A percentile compares a stretch with the other conserved stretches of the same genome.
These are phyloP conservation scores for Schizophyllum amplum DNA, from an alignment of 1,284 basidiomycete species.

Conservation along the genomic window DNA sequence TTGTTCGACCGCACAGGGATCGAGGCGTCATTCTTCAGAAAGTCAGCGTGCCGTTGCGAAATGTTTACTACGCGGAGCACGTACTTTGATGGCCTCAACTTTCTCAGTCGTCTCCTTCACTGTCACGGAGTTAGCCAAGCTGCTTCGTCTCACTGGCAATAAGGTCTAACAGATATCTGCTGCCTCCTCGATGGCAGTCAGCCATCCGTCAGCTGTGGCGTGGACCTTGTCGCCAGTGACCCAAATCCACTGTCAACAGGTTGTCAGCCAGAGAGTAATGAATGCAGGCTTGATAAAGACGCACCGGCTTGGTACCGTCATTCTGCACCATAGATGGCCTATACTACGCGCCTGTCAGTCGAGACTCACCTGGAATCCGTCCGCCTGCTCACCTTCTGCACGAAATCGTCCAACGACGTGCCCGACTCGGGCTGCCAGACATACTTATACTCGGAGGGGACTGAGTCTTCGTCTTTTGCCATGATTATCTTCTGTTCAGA, in stretches of 20 bases:
- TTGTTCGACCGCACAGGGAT: slow-evolving; percentile 62
- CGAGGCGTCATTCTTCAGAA: slow-evolving; percentile 47
- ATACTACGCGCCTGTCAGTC: slow-evolving; percentile 31
- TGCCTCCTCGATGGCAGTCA: slow-evolving; percentile 40
- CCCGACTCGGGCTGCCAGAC: slow-evolving; percentile 33
- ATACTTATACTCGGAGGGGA: slow-evolving; percentile 31
- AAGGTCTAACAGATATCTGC: slow-evolving; percentile 28
- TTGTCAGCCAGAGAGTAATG: background rate
- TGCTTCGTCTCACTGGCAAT: background rate
- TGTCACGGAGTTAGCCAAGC: slow-evolving; percentile 18
- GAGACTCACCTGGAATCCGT: background rate
- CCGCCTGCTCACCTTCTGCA: slow-evolving; percentile 30
- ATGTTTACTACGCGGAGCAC: slow-evolving; percentile 3
- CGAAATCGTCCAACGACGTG: slow-evolving; percentile 34
- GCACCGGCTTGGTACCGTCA: slow-evolving; percentile 63
- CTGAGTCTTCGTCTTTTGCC: slow-evolving; percentile 20
- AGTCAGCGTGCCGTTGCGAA: too few species aligned
- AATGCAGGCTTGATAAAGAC: slow-evolving; percentile 14
- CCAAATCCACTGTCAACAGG: slow-evolving; percentile 55
- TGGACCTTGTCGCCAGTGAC: slow-evolving; percentile 29
- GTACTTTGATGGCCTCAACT: slow-evolving; percentile 53
- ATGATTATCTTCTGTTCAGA: background rate
- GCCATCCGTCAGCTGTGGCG: slow-evolving; percentile 18
- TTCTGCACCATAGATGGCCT: slow-evolving; percentile 70
- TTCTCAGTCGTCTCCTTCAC: slow-evolving; percentile 49